Conservation (phyloP, 176 grass and related monocot genomes). For the Panicum miliaceum region DNA sequence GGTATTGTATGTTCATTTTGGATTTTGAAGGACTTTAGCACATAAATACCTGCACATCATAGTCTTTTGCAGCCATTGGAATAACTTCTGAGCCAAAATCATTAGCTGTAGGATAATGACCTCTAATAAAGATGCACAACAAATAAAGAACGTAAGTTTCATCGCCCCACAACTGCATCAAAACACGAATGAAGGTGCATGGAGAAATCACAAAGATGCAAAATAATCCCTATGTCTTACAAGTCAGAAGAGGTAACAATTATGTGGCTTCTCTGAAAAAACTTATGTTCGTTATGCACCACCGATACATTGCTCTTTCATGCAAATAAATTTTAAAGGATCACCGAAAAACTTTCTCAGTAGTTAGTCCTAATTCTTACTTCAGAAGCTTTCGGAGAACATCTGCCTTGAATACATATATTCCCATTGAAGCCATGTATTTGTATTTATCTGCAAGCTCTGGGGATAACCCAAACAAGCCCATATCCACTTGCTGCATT, state of each 20-base stretch:
- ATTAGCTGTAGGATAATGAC: slow-evolving; percentile 73
- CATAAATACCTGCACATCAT: slow-evolving; percentile 67
- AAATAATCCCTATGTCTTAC: not conserved
- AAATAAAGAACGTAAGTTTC: slow-evolving; percentile 14
- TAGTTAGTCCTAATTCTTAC: slow-evolving; percentile 32
- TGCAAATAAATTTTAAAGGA: not conserved
- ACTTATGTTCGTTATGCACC: not conserved
- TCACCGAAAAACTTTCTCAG: not conserved
- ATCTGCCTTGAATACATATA: slow-evolving; percentile 79
- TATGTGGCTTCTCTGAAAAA: not conserved
- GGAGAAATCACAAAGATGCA: not conserved
- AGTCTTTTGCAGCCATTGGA: slow-evolving; percentile 73
- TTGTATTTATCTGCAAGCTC: slow-evolving; percentile 50
- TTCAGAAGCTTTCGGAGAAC: slow-evolving; percentile 70
- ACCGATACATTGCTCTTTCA: not conserved
- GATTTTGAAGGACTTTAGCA: not conserved
- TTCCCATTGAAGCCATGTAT: slow-evolving; percentile 88
- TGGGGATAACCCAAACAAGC: slow-evolving; percentile 56
- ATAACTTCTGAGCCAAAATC: slow-evolving; percentile 94
- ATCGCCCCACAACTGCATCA: not conserved
- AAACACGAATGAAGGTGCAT: not conserved
- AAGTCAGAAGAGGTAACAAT: not conserved
- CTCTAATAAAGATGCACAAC: slow-evolving; percentile 48
- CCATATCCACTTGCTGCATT: slow-evolving; percentile 65
- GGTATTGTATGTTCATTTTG: not conserved